Percentiles rank a stretch among this genome's conserved stretches.
These are phyloP conservation scores for Leccinellum rugosiceps DNA, from an alignment of 768 basidiomycete genomes.

Conservation along the genomic window DNA sequence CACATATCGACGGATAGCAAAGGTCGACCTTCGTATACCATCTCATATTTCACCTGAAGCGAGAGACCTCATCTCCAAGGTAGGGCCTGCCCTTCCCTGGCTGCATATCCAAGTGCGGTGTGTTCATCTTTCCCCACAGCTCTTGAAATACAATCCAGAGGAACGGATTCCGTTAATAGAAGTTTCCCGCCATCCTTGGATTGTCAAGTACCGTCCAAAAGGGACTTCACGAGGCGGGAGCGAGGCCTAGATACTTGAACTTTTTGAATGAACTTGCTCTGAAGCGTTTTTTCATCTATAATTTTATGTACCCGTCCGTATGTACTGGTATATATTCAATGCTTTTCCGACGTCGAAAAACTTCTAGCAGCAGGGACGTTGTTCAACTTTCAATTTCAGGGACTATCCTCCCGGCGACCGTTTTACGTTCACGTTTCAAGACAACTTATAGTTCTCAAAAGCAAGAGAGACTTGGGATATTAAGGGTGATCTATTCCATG, in stretches of 20 bases:
- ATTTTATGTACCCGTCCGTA: conserved; percentile 7
- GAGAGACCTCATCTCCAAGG: conserved; percentile 44
- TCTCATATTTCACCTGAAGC: conserved; percentile 41
- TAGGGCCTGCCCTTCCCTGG: conserved; percentile 9
- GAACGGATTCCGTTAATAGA: conserved; percentile 71
- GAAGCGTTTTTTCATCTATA: not conserved
- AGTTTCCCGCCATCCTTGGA: conserved; percentile 85
- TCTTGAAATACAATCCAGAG: conserved; percentile 79
- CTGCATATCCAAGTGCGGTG: conserved; percentile 6
- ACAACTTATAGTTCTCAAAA: not conserved
- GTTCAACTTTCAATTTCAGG: no score
- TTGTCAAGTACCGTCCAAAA: conserved; percentile 63
- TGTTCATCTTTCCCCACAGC: conserved; percentile 41
- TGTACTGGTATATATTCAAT: conserved; percentile 10
- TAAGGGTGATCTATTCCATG: conserved; percentile 16
- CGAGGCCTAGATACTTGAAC: conserved; percentile 13
- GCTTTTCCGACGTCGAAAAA: not conserved
- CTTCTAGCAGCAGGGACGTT: not conserved
- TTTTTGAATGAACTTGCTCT: not conserved
- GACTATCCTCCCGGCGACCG: not conserved
- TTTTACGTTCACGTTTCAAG: not conserved
- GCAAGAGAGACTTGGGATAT: conserved; percentile 1
- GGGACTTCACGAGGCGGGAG: conserved; percentile 30
- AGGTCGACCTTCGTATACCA: conserved; percentile 68
- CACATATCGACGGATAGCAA: conserved; percentile 86